Evolutionary conservation across 495 filamentous ascomycete species (phyloP), one percentile per base, ranked within the genome.

Genomic region (Diplogelasinospora grovesii): DNA sequence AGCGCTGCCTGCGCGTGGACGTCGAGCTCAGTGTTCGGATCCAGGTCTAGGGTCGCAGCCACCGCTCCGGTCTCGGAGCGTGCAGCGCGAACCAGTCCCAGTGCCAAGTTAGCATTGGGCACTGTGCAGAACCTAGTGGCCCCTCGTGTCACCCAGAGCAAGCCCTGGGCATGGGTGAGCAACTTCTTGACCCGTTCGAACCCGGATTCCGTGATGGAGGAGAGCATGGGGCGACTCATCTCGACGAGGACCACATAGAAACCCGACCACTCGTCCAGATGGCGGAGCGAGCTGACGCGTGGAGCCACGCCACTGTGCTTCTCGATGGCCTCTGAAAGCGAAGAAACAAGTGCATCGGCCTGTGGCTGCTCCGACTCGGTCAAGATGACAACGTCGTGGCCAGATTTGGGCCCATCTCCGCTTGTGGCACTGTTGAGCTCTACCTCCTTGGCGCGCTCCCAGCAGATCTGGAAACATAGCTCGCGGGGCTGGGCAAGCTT

Each of bases 121-220:
- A 45, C 53, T 8, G 46, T 56, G 21, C 56, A 41, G 39, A 59
- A 55, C 9, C 57, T 57, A 3, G 50, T 61, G n/a, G 63, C 63
- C 11, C 66, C 63, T 14, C 52, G 56, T 20, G 64, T 68, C 9
- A 68, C 59, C 64, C 64, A 68, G 23, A 69, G 19, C 14, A 70
- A 36, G 2, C 65, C 63, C 0, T 47, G 41, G 0, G 63, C 45
- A 14, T n/a, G 35, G 13, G 58, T 61, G 22, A 77, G 47, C 1
- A 69, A 56, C 5, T 54, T 51, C 18, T 63, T 52, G 23, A 77
- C 42, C 24, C 59, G 43, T 20, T 54, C 46, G 16, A 71, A 56
- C 13, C 56, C 43, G 4, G 26, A 8, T 7, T 52, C 30, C 23
- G 39, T 34, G 22, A 57, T 36, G 44, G 62, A 24, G 41, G 50